Conservation (phyloP, 345 rosid species). For the Populus simonii region DNA sequence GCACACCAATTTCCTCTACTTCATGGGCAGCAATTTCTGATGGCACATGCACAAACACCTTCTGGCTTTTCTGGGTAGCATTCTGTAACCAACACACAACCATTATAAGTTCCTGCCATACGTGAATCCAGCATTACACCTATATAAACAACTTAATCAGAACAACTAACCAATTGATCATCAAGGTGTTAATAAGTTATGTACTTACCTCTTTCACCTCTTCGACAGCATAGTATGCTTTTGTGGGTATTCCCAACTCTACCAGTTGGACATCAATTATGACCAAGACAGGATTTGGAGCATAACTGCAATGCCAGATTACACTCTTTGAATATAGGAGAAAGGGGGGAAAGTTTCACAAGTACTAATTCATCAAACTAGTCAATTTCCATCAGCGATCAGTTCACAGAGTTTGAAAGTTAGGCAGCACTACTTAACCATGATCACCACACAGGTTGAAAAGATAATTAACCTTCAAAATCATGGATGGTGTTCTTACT, state of each 20-base stretch:
- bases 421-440: background rate
- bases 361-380: background rate
- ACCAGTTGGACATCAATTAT: constrained; percentile 91
- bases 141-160: background rate
- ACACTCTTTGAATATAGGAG: background rate
- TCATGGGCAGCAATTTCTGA: constrained; percentile 94
- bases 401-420: background rate
- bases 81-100: constrained; percentile 45
- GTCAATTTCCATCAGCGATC: background rate
- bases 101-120: background rate
- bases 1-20: constrained; percentile 92
- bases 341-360: background rate
- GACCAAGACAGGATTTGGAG: constrained; percentile 81
- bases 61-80: constrained; percentile 90
- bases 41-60: constrained; percentile 75
- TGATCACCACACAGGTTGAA: background rate
- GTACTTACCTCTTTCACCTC: constrained; percentile 75
- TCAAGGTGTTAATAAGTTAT: background rate
- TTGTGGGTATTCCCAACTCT: constrained; percentile 91
- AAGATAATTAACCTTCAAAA: background rate
- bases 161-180: background rate
- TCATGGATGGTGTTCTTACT: constrained; percentile 39
- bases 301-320: constrained; percentile 52
- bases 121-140: background rate
- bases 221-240: constrained; percentile 89